These are phyloP conservation scores for Niebla homalea DNA, from an alignment of 495 filamentous ascomycete genomes.

Conservation along the genomic window DNA sequence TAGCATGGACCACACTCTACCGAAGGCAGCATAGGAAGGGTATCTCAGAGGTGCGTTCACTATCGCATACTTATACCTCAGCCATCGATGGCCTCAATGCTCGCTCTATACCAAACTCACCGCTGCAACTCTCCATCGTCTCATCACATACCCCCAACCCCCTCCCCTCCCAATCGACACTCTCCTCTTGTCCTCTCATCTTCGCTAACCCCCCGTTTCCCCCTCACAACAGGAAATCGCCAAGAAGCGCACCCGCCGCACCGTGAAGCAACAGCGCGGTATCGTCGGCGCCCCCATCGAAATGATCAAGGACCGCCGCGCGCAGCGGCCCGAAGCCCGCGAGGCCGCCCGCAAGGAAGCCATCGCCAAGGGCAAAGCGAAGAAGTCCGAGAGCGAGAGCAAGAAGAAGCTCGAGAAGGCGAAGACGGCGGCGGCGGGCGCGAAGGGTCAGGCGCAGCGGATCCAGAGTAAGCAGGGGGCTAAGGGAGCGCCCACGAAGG, in stretches of 20 bases:
- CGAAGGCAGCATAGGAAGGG: constrained; percentile 99
- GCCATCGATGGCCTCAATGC: neutral
- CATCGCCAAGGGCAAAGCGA: constrained; percentile 94
- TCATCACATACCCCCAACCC: neutral
- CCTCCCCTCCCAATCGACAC: neutral
- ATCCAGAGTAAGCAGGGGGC: constrained; percentile 94
- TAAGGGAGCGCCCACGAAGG: constrained; percentile 80
- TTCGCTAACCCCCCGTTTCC: neutral
- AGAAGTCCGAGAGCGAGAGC: constrained; percentile 72
- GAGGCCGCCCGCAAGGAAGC: constrained; percentile 78
- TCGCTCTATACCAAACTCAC: neutral
- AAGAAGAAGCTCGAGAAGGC: constrained; percentile 99
- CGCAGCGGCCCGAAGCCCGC: constrained; percentile 85
- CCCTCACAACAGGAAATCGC: constrained; percentile 69
- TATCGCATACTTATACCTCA: no score
- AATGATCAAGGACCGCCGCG: constrained; percentile 97
- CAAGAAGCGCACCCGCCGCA: constrained; percentile 98
- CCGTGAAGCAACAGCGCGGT: constrained; percentile 95
- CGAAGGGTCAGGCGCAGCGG: constrained; percentile 62
- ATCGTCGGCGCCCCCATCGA: constrained; percentile 99
- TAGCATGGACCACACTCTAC: constrained; percentile 96
- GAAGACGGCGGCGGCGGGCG: constrained; percentile 63
- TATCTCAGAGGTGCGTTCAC: constrained; percentile 87
- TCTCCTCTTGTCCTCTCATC: neutral
- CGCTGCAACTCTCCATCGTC: neutral